These are phyloP conservation scores for Acrocalymma vagum DNA, from an alignment of 2,329 filamentous ascomycete species.

Conservation along the genomic window DNA sequence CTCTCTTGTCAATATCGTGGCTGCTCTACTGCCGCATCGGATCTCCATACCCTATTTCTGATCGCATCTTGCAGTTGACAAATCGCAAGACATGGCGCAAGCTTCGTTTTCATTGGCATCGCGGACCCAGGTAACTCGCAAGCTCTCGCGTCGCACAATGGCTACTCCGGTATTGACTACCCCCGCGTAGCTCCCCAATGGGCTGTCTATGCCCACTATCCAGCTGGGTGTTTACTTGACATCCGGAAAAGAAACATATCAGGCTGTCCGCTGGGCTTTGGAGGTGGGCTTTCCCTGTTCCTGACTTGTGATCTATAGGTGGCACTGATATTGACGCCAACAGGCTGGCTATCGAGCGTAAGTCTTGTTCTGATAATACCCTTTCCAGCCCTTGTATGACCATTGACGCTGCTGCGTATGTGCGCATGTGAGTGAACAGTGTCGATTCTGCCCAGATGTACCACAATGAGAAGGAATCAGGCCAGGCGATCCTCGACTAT, in stretches of 20 bases:
- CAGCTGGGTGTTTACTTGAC: constrained; percentile 80
- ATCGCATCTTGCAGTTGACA: constrained; percentile 17
- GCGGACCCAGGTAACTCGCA: constrained; percentile 50
- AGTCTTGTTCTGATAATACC: constrained; percentile 21
- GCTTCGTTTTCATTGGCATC: constrained; percentile 52
- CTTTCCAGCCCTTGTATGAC: constrained; percentile 17
- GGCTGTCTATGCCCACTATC: constrained; percentile 72
- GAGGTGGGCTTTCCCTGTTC: constrained; percentile 50
- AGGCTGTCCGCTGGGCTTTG: constrained; percentile 67
- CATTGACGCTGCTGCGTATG: constrained; percentile 29
- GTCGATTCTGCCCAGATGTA: constrained; percentile 72
- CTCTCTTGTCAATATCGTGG: constrained; percentile 25
- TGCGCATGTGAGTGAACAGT: no score
- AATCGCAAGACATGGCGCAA: constrained; percentile 37
- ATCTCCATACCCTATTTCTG: constrained; percentile 24
- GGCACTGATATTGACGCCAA: constrained; percentile 24
- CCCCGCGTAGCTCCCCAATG: constrained; percentile 61
- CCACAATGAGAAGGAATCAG: constrained; percentile 76
- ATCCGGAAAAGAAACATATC: constrained; percentile 66
- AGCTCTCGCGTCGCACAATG: constrained; percentile 17
- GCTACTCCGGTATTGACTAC: constrained; percentile 28
- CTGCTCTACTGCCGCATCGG: constrained; percentile 34
- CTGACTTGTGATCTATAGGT: constrained; percentile 18
- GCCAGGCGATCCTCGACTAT: constrained; percentile 69
- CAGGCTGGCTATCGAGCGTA: constrained; percentile 58